phyloP scores from a whole-genome alignment of 345 rosid genomes.

The Murraya paniculata region DNA sequence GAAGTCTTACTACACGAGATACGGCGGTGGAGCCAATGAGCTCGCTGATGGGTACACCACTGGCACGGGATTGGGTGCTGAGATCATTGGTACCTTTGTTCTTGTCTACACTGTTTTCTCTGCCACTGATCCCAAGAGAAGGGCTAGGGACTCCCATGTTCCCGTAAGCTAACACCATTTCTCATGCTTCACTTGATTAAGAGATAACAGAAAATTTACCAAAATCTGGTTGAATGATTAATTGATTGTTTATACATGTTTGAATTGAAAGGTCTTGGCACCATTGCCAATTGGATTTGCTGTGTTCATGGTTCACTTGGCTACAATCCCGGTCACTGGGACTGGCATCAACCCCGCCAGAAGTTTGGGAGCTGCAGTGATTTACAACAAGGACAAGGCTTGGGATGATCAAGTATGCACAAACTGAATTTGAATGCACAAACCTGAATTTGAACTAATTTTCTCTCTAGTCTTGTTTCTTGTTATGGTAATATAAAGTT shows the following conservation, averaged over 20 bases:
- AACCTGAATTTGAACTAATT: background rate
- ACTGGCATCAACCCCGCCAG: slow-evolving; percentile 74
- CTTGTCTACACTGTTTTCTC: slow-evolving; percentile 69
- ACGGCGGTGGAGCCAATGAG: slow-evolving; percentile 66
- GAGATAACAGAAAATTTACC: background rate
- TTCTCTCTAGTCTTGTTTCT: background rate
- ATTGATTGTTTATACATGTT: background rate
- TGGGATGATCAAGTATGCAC: slow-evolving; percentile 60
- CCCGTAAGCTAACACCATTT: slow-evolving; percentile 35
- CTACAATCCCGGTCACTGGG: slow-evolving; percentile 69
- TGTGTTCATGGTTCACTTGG: slow-evolving; percentile 71
- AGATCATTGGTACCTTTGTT: slow-evolving; percentile 63
- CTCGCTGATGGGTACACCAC: slow-evolving; percentile 47
- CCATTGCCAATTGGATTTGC: slow-evolving; percentile 69
- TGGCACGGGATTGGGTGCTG: slow-evolving; percentile 65
- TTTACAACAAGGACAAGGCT: slow-evolving; percentile 41
- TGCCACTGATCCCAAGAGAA: slow-evolving; percentile 66
- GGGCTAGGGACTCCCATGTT: slow-evolving; percentile 60
- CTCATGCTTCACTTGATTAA: too few species aligned
- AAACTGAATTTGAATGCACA: background rate
- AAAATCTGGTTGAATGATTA: background rate
- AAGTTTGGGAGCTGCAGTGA: slow-evolving; percentile 65
- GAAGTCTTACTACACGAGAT: slow-evolving; percentile 40
- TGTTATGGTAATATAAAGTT: background rate
- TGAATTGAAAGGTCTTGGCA: slow-evolving; percentile 45